Evolutionary conservation across 306 rosid genomes (phyloP), one percentile per base, ranked within the genome.

Genomic region (Cucurbita maxima): DNA sequence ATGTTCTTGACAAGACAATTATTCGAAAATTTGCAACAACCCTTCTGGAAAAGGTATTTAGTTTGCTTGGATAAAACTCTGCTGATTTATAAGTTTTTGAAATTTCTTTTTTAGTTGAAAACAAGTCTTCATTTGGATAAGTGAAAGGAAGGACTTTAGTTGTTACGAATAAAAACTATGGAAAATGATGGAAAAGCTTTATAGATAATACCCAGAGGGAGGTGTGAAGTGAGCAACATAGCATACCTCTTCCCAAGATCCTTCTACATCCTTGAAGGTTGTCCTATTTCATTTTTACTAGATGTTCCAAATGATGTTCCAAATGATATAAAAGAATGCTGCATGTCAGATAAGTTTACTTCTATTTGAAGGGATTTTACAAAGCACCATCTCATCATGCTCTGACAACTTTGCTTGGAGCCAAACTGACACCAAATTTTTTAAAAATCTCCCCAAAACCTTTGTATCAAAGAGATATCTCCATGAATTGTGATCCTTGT

Each of bases 1-100:
- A 94, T 84, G 96, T 91, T 45, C 90, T 91, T 76, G 96, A 94
- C 87, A 91, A 86, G 87, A 89, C 80, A 78, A 88, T 91, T 85
- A 76, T 94, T 83, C 96, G 85, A 60, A 91, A 91, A 79, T 86
- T 94, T 83, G 91, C 99, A 10, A 78, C 81, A 70, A 81, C 81
- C 58, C 78, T 94, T 48, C 59, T 87, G 80, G 96, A 94, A 75
- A 91, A 89, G 96, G 99, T 89, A 54, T 41, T 73, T 56, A 11
- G 60, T 55, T 43, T 56, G 41, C 52, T 6, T 50, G 14, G 8
- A 18, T 20, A 45, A 67, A 14, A 6, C 14, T 47, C 18, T 44
- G 15, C 12, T 64, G 71, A 16, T 62, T 38, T 10, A 61, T 37
- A 61, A 59, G 14, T 6, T 12, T 8, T 13, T 7, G 43, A 15